Percentiles rank a stretch among this genome's conserved stretches.
Evolutionary conservation across 163 green algal species (phyloP).

Genomic region (Scenedesmus sp.): DNA sequence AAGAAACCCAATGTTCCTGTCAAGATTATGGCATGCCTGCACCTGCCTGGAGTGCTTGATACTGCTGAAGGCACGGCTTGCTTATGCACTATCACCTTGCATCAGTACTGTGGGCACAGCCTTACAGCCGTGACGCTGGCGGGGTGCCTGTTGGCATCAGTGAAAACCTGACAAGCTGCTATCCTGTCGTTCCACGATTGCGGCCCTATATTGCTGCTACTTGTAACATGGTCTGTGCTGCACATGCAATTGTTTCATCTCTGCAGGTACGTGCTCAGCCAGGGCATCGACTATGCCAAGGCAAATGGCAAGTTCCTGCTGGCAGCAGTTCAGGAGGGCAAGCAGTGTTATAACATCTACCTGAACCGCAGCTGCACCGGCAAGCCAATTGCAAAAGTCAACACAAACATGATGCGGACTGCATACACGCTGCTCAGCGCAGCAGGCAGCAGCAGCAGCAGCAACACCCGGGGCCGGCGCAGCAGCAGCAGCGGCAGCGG

Average conservation of each 20-base stretch:
- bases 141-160: too few relatives aligned
- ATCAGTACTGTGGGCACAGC: too few relatives aligned
- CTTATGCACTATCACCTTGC: too few relatives aligned
- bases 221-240: not conserved
- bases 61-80: too few relatives aligned
- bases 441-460: constrained; percentile 26
- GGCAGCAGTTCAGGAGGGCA: constrained; percentile 23
- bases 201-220: too few relatives aligned
- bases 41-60: too few relatives aligned
- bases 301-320: constrained; percentile 32
- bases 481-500: constrained; percentile 9
- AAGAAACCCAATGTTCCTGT: not conserved
- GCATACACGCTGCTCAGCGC: constrained; percentile 14
- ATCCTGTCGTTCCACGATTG: too few relatives aligned
- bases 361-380: constrained; percentile 18
- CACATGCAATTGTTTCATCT: not conserved
- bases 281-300: constrained; percentile 46
- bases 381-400: constrained; percentile 1
- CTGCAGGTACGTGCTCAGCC: constrained; percentile 48
- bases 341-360: not conserved
- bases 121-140: too few relatives aligned
- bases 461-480: not conserved
- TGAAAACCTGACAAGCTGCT: too few relatives aligned
- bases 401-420: constrained; percentile 32
- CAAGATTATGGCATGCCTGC: too few relatives aligned